Evolutionary conservation across 306 rosid genomes (phyloP), one percentile per base, ranked within the genome.

Genomic region (Crotalaria pallida): DNA sequence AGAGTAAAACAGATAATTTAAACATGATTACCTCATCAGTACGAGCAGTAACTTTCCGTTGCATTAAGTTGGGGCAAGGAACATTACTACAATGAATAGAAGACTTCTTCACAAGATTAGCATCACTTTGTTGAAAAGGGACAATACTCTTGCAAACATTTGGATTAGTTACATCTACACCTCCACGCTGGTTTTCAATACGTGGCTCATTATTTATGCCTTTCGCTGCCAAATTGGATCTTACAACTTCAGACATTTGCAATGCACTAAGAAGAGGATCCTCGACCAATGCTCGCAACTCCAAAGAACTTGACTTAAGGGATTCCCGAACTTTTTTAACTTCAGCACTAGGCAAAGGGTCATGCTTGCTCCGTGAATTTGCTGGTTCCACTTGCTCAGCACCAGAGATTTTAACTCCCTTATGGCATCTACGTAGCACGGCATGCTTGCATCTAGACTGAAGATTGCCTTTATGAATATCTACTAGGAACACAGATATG

Each of bases 211-310:
- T 61, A 48, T 17, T 55, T 34, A 52, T 48, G 44, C 67, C 69
- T 33, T 79, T 85, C 4, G 24, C n/a, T 8, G 67, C 89, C 77
- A 85, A 67, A 10, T 84, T 52, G 2, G 85, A 69, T 69, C 81
- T 66, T 62, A 85, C 36, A 43, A 62, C 68, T 48, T 84, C 91
- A 21, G 97, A 77, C 15, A 22, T 23, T 6, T 16, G 84, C 60
- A 94, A 71, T 6, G 89, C 88, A 57, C 75, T 84, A 1, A 95
- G 92, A 80, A 94, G 96, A 62, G 97, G 96, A 72, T 94, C 97
- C 4, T 65, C 83, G 58, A 91, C 92, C 74, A 64, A 70, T 18
- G 82, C 82, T 58, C 58, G 75, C 64, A 91, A 53, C 78, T 88
- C 95, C 64, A 56, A 57, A 64, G 78, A 65, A 81, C 99, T 91